phyloP scores from a whole-genome alignment of 225 moss, liverwort and hornwort genomes.

The Pseudisothecium myosuroides region DNA sequence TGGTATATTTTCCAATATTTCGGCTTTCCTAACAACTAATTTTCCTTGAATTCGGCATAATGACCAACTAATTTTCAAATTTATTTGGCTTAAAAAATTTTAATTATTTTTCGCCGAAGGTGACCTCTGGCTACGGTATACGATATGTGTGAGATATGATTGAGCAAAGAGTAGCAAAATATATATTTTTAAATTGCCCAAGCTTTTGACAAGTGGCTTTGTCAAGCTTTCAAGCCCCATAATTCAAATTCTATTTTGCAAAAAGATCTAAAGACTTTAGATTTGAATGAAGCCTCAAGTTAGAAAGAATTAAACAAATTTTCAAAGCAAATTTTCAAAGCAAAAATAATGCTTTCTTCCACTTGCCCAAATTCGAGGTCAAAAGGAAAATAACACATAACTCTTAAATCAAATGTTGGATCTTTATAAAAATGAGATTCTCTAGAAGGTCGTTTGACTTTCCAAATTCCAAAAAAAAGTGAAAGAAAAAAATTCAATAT shows the following conservation, averaged over 20 bases:
- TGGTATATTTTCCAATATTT: too few species aligned
- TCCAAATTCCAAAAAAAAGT: not conserved
- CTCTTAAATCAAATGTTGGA: not conserved
- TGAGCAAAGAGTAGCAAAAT: not conserved
- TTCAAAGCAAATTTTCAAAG: not conserved
- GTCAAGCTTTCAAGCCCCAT: not conserved
- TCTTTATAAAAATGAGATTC: not conserved
- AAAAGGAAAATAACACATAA: too few species aligned
- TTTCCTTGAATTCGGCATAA: too few species aligned
- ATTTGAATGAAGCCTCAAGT: not conserved
- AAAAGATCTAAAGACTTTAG: not conserved
- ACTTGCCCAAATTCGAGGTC: fast-evolving
- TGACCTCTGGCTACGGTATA: too few species aligned
- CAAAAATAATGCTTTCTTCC: not conserved
- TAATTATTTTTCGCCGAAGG: too few species aligned
- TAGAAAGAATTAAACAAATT: not conserved
- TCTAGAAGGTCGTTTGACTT: too few species aligned
- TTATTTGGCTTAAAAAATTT: too few species aligned
- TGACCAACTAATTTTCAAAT: too few species aligned
- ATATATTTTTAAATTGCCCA: fast-evolving
- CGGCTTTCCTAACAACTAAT: too few species aligned
- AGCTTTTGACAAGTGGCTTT: not conserved
- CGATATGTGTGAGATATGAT: not conserved
- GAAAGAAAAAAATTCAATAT: fast-evolving
- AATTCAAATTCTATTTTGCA: not conserved